Base-by-base conservation (phyloP, 768 basidiomycete genomes). In the Boletus insuetus region DNA sequence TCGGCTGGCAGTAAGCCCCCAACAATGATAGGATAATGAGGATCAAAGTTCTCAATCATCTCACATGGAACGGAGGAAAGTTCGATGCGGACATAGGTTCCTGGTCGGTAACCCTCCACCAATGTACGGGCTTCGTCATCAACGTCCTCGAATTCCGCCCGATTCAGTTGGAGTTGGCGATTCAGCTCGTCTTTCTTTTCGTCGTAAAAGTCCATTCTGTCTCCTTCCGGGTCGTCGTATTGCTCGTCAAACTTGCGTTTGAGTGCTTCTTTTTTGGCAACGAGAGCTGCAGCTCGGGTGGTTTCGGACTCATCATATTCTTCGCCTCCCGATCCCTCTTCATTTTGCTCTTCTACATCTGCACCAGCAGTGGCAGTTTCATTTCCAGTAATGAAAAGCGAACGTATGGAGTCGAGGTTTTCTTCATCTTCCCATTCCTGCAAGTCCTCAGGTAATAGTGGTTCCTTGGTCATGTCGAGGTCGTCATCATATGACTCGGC, bases 211-310 rank as follows among this genome's bases (percentile, higher is more conserved):
- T 94, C 91, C 69, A 84, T 73, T 63, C 90, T 88, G 53, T 84
- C 73, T 51, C 81, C 78, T 42, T 90, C 87, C 3, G 90, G 89
- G 60, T 94, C 92, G 69, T 97, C 94, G 71, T 98, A 98, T 72
- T 96, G 89, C 63, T 93, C 91, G 72, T 99, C 92, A 68, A 99
- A 99, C 70, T 96, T 95, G 60, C 86, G 85, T 73, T 97, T 97
- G 55, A 98, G 81, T 3, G 80, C 83, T 62, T 91, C 92, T 75
- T 98, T 98, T 75, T 96, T 98, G 31, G 82, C 79, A 10, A 88
- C 83, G 35, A 98, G 84, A 2, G 81, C 77, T 31, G 76, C 75
- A 26, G 78, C 79, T 31, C 75, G 74, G 13, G 75, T 62, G 0
- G 74, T 66, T 54, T 79, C 74, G 5, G 58, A 38, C 1, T 58